These are phyloP conservation scores for Dactylellina haptotyla DNA, from an alignment of 2,329 filamentous ascomycete species.

Conservation along the genomic window DNA sequence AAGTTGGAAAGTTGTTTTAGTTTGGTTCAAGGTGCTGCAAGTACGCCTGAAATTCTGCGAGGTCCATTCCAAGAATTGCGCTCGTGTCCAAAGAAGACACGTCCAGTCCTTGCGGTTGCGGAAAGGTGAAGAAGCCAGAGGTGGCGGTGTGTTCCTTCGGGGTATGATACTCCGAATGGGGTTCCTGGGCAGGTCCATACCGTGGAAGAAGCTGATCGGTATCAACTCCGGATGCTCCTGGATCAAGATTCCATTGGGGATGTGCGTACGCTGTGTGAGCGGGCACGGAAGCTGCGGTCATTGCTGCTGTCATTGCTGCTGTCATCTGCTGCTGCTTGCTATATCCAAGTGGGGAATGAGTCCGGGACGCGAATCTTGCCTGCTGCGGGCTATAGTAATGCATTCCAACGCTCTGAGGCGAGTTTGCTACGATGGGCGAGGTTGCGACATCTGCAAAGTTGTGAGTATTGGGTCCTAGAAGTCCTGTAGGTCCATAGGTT, in stretches of 20 bases:
- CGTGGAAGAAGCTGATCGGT: constrained; percentile 7
- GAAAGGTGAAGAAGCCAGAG: constrained; percentile 18
- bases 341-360: constrained; percentile 42
- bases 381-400: constrained; percentile 26
- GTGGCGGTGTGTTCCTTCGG: constrained; percentile 33
- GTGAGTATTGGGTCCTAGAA: constrained; percentile 23
- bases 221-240: constrained; percentile 5
- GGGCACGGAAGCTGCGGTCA: no score
- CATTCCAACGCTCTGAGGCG: constrained; percentile 35
- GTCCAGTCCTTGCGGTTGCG: constrained; percentile 22
- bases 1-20: not conserved
- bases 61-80: constrained; percentile 20
- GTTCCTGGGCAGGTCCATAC: constrained; percentile 23
- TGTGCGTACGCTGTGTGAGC: not conserved
- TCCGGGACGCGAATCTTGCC: constrained; percentile 26
- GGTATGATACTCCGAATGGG: constrained; percentile 32
- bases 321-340: constrained; percentile 12
- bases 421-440: constrained; percentile 27
- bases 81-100: constrained; percentile 13
- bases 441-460: constrained; percentile 37
- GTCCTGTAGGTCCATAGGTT: constrained; percentile 28
- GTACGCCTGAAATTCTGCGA: constrained; percentile 30
- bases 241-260: constrained; percentile 28
- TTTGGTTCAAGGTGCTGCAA: constrained; percentile 15
- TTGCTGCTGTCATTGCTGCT: not conserved